phyloP scores from a whole-genome alignment of 257 asterid genomes.

The Nicotiana tomentosiformis region DNA sequence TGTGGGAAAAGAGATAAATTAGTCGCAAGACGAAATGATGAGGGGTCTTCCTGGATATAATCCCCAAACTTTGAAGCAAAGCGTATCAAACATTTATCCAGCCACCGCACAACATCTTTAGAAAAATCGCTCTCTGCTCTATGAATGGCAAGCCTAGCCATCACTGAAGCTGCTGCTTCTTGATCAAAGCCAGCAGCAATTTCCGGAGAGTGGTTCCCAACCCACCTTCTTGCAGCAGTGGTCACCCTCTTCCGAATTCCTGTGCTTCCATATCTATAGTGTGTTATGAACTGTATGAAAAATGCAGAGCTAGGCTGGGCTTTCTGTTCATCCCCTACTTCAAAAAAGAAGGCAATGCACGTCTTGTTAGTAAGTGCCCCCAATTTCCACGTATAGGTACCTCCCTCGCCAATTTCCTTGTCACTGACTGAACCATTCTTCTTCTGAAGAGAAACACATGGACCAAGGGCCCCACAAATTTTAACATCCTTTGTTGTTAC shows the following conservation, averaged over 20 bases:
- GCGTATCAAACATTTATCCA: conserved; percentile 58
- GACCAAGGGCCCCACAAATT: conserved; percentile 87
- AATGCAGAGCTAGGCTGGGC: conserved; percentile 70
- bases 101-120: conserved; percentile 72
- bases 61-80: conserved; percentile 87
- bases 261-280: conserved; percentile 59
- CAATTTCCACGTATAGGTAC: conserved; percentile 72
- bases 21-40: conserved; percentile 74
- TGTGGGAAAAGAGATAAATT: conserved; percentile 86
- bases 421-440: conserved; percentile 60
- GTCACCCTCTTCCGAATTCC: conserved; percentile 84
- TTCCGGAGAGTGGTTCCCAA: conserved; percentile 60
- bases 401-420: conserved; percentile 72
- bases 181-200: conserved; percentile 84
- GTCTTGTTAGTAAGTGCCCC: conserved; percentile 65
- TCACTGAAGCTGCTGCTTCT: conserved; percentile 91
- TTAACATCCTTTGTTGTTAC: conserved; percentile 72
- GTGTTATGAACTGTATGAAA: conserved; percentile 75
- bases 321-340: conserved; percentile 56
- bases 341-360: conserved; percentile 82
- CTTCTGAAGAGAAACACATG: conserved; percentile 55
- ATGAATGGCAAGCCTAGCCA: conserved; percentile 78
- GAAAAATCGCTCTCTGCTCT: conserved; percentile 35
- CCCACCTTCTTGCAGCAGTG: conserved; percentile 96
- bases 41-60: conserved; percentile 78